Conservation (phyloP, 169 alveolate species). For the Plasmodium blacklocki region DNA sequence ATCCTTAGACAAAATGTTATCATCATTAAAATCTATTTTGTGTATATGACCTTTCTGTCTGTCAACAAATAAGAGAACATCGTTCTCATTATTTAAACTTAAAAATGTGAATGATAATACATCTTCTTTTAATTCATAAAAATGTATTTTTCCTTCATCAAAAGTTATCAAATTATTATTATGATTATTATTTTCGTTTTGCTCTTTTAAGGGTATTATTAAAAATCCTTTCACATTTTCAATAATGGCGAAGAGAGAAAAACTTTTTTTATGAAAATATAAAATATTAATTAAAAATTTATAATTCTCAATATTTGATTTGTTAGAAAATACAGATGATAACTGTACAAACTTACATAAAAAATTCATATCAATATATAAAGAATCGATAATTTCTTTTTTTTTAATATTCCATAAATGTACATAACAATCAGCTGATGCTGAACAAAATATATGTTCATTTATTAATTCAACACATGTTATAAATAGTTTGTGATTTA, state of each 20-base stretch:
- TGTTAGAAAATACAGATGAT: conserved; percentile 3
- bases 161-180: neutral
- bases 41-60: conserved; percentile 34
- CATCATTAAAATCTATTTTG: conserved; percentile 17
- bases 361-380: conserved; percentile 33
- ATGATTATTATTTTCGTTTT: neutral
- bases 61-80: conserved; percentile 24
- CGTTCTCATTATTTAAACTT: conserved; percentile 2
- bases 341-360: conserved; percentile 19
- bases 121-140: conserved; percentile 18
- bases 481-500: conserved; percentile 63
- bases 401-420: conserved; percentile 65
- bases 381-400: conserved; percentile 39
- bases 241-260: conserved; percentile 18
- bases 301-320: conserved; percentile 30
- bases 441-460: conserved; percentile 29
- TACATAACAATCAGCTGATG: conserved; percentile 52
- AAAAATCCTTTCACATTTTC: conserved; percentile 60
- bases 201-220: conserved; percentile 21
- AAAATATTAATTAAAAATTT: conserved; percentile 38
- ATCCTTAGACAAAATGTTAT: conserved; percentile 8
- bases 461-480: conserved; percentile 48
- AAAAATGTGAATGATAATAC: conserved; percentile 27
- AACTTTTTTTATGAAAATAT: conserved; percentile 24
- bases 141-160: conserved; percentile 34